Percentiles rank a stretch among this genome's conserved stretches.
Conservation (phyloP, 352 stramenopile species). For the Phytophthora quininea region DNA sequence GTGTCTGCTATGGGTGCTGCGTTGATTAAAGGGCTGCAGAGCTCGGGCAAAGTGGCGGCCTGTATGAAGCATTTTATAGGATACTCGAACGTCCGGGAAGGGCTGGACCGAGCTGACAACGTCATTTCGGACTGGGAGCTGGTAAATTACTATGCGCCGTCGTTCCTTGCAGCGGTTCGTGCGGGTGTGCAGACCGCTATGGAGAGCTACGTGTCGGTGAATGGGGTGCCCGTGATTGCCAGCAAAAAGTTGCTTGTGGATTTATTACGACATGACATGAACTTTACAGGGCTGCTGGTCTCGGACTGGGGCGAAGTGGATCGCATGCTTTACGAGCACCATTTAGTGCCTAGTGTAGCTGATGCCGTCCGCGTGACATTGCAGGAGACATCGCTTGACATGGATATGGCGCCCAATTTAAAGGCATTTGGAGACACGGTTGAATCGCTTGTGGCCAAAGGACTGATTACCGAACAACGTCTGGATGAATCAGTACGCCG, state of each 20-base stretch:
- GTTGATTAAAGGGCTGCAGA: slow-evolving; percentile 87
- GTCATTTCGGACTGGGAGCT: slow-evolving; percentile 71
- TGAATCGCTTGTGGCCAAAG: slow-evolving; percentile 51
- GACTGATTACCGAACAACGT: slow-evolving; percentile 48
- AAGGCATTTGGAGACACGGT: slow-evolving; percentile 57
- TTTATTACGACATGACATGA: slow-evolving; percentile 87
- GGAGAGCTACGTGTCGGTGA: slow-evolving; percentile 91
- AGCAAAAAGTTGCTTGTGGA: slow-evolving; percentile 80
- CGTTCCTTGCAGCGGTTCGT: slow-evolving; percentile 74
- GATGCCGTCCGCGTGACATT: slow-evolving; percentile 80
- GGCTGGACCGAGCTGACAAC: slow-evolving; percentile 78
- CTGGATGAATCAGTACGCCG: slow-evolving; percentile 69
- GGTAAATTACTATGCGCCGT: slow-evolving; percentile 74
- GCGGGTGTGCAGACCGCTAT: slow-evolving; percentile 88
- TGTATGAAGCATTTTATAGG: slow-evolving; percentile 92
- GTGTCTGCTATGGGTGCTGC: slow-evolving; percentile 68
- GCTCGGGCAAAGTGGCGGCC: slow-evolving; percentile 59
- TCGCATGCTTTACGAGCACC: slow-evolving; percentile 86
- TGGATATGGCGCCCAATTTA: slow-evolving; percentile 88
- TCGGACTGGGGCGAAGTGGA: slow-evolving; percentile 94
- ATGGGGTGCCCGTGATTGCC: slow-evolving; percentile 86
- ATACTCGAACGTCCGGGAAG: slow-evolving; percentile 72
- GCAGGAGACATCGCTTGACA: slow-evolving; percentile 89
- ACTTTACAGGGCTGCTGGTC: slow-evolving; percentile 90
- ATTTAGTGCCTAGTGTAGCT: slow-evolving; percentile 58